Conservation (phyloP, 306 rosid genomes). For the Pyrus betulifolia region DNA sequence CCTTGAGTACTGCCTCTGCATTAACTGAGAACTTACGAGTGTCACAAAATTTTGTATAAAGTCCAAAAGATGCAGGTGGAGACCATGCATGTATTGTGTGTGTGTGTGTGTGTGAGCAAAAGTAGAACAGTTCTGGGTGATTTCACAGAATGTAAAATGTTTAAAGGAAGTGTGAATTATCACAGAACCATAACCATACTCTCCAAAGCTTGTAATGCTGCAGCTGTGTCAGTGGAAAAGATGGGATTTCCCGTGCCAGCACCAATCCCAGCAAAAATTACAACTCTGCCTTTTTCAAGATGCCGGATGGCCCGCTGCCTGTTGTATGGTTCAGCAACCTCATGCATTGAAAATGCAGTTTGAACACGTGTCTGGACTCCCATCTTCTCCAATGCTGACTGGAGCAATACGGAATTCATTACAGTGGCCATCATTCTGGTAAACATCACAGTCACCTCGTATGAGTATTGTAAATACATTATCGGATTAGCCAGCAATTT, state of each 20-base stretch:
- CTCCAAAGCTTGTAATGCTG: constrained; percentile 40
- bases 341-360: constrained; percentile 38
- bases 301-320: constrained; percentile 47
- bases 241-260: constrained; percentile 42
- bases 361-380: constrained; percentile 44
- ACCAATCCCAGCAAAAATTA: constrained; percentile 46
- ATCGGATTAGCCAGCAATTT: background rate
- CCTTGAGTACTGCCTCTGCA: constrained; percentile 48
- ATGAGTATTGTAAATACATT: background rate
- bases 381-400: constrained; percentile 44
- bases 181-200: constrained; percentile 27
- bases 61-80: background rate
- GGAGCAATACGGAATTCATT: constrained; percentile 43
- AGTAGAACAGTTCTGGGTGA: background rate
- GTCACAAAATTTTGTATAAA: background rate
- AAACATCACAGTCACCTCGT: constrained; percentile 8
- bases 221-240: constrained; percentile 42
- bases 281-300: constrained; percentile 48
- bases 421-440: constrained; percentile 49
- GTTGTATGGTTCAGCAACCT: constrained; percentile 46
- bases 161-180: background rate
- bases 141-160: background rate
- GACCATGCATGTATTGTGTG: background rate
- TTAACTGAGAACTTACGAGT: constrained; percentile 26
- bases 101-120: background rate